Base-by-base conservation (phyloP, 345 rosid species). In the Eucalyptus coolabah region DNA sequence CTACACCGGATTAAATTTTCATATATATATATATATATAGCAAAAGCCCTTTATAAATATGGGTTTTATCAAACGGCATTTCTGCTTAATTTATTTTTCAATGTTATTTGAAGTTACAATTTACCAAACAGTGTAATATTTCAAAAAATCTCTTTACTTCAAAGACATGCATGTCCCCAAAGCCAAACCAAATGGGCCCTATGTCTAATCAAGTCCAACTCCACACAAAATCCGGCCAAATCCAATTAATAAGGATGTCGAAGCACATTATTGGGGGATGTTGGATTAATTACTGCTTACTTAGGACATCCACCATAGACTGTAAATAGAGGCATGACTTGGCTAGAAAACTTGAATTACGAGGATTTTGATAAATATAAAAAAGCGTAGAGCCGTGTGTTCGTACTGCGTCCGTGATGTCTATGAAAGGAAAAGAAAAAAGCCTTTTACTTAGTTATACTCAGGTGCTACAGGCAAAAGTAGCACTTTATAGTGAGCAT, bases 211-310 rank as follows among this genome's bases (percentile, higher is more conserved):
- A 60, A 60, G n/a, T 60, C 15, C 32, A 26, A 26, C 67, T 53
- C 32, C 0, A 0, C 32, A 60, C 67, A 12, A 28, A 60, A 60
- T 60, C 32, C 2, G 0, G 8, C 67, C 67, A 60, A 26, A 12
- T 60, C 67, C 67, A 60, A 28, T 12, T 60, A 60, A 60, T 12
- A 28, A 12, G 67, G 14, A 28, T 1, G 8, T 60, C 26, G 1
- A 60, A 60, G 32, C n/a, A 60, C 67, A 12, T 60, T 28, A 60
- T 60, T 6, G 67, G 7, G 32, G 32, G 32, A 60, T 28, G 67
- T 26, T 26, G 32, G 14, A 60, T 60, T 12, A 60, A 60, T 0
- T 6, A 28, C 16, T 60, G 67, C 32, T 28, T 60, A 60, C 32
- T 12, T 60, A 28, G 32, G 67, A 28, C 67, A 60, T 28, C 32